phyloP scores from a whole-genome alignment of 2,329 filamentous ascomycete genomes.

The Cladosporium sp. region DNA sequence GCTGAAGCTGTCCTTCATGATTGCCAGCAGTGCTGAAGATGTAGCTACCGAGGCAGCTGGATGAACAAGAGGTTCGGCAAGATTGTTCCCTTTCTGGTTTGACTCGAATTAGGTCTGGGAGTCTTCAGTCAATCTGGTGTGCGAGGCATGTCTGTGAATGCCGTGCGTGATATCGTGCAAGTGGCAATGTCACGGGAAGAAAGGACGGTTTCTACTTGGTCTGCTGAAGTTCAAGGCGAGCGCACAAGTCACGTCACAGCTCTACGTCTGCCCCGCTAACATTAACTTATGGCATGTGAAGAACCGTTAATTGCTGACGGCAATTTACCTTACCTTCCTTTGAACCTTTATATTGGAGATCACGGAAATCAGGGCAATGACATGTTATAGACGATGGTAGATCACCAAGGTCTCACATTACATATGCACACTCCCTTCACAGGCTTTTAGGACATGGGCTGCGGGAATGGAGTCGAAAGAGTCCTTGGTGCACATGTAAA shows the following conservation, averaged over 20 bases:
- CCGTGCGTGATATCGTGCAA: neutral
- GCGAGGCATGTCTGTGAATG: constrained; percentile 7
- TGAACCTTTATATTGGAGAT: too few relatives aligned
- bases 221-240: neutral
- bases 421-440: too few relatives aligned
- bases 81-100: neutral
- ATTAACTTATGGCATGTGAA: neutral
- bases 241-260: neutral
- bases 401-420: too few relatives aligned
- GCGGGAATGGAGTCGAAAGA: too few relatives aligned
- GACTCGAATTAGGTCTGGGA: neutral
- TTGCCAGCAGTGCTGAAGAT: neutral
- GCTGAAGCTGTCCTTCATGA: constrained; percentile 26
- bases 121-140: constrained; percentile 5
- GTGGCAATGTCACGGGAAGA: neutral
- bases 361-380: too few relatives aligned
- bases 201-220: neutral
- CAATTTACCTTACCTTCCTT: too few relatives aligned
- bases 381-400: too few relatives aligned
- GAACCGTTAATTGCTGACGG: too few relatives aligned
- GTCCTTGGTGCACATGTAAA: too few relatives aligned
- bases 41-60: neutral
- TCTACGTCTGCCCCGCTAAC: neutral
- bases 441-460: too few relatives aligned
- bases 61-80: neutral